Evolutionary conservation across 139 green algal genomes (phyloP).

Genomic region (Haematococcus sp.): DNA sequence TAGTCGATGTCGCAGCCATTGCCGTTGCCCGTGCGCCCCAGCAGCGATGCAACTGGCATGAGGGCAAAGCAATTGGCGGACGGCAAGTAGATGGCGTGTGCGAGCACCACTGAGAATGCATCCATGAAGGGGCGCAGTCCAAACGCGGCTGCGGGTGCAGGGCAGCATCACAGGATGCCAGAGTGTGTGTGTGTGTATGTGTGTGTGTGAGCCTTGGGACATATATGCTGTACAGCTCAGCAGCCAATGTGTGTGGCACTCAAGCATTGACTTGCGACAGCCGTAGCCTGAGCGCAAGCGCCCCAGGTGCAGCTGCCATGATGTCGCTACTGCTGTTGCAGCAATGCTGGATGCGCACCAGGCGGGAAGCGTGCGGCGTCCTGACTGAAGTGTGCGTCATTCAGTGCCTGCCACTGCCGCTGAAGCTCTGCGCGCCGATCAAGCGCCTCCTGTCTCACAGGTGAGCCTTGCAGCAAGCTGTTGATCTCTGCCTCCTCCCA

Average conservation of each 20-base stretch:
- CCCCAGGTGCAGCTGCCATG: too few relatives aligned
- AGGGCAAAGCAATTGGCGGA: conserved; percentile 88
- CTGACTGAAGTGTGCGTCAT: conserved; percentile 15
- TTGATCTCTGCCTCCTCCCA: conserved; percentile 50
- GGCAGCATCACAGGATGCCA: too few relatives aligned
- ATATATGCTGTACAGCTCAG: too few relatives aligned
- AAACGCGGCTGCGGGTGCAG: conserved; percentile 35
- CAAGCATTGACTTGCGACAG: too few relatives aligned
- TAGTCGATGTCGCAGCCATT: conserved; percentile 76
- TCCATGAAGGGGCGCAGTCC: conserved; percentile 60
- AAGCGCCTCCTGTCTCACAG: conserved; percentile 47
- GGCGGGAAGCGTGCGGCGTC: conserved; percentile 35
- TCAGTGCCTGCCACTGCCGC: conserved; percentile 61
- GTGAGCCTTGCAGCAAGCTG: conserved; percentile 58
- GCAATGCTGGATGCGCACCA: conserved; percentile 11
- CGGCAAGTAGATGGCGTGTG: conserved; percentile 76
- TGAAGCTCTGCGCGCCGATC: conserved; percentile 42
- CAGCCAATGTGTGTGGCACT: too few relatives aligned
- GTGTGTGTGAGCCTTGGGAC: too few relatives aligned
- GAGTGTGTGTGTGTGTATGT: background rate
- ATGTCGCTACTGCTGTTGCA: too few relatives aligned
- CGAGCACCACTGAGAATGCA: conserved; percentile 83
- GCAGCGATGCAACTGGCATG: conserved; percentile 61
- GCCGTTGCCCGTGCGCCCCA: conserved; percentile 57
- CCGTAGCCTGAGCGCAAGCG: too few relatives aligned